These are phyloP conservation scores for Caryopteris hybrid DNA, from an alignment of 305 asterid genomes.

Conservation along the genomic window DNA sequence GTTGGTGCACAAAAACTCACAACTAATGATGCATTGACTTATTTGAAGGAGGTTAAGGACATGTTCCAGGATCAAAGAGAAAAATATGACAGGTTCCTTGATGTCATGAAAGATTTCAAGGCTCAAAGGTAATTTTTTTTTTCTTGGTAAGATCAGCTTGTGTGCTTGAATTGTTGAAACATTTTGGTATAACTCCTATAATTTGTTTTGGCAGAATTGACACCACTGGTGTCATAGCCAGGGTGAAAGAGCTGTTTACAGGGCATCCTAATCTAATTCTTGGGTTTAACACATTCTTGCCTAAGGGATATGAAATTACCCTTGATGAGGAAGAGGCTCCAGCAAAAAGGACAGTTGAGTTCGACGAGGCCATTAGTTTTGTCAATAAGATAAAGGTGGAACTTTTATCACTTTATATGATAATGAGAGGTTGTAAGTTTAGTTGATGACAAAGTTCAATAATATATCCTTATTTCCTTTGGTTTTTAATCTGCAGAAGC, in stretches of 20 bases:
- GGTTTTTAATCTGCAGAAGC: constrained; percentile 49
- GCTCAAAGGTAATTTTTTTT: constrained; percentile 66
- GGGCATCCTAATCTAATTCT: constrained; percentile 55
- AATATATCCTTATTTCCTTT: constrained; percentile 11
- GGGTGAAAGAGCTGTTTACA: constrained; percentile 60
- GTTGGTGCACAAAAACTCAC: constrained; percentile 45
- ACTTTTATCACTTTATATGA: not conserved
- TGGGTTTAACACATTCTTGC: constrained; percentile 93
- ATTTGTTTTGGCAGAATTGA: constrained; percentile 62
- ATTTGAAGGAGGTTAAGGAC: constrained; percentile 56
- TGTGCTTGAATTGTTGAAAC: not conserved
- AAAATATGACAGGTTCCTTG: constrained; percentile 66
- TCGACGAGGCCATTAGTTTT: constrained; percentile 90
- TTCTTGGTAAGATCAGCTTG: constrained; percentile 5
- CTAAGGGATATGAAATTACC: constrained; percentile 93
- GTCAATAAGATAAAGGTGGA: constrained; percentile 90
- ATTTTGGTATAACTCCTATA: constrained; percentile 16
- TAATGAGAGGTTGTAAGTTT: not conserved
- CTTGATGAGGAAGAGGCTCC: constrained; percentile 81
- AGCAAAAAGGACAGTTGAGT: constrained; percentile 85
- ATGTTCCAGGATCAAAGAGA: constrained; percentile 58
- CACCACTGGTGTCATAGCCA: constrained; percentile 81
- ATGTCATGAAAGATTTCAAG: constrained; percentile 96
- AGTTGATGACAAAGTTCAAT: constrained; percentile 10
- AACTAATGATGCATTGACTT: constrained; percentile 53